Evolutionary conservation across 1,139 yeast genomes (phyloP).

Genomic region (Nakaseomyces sp.): DNA sequence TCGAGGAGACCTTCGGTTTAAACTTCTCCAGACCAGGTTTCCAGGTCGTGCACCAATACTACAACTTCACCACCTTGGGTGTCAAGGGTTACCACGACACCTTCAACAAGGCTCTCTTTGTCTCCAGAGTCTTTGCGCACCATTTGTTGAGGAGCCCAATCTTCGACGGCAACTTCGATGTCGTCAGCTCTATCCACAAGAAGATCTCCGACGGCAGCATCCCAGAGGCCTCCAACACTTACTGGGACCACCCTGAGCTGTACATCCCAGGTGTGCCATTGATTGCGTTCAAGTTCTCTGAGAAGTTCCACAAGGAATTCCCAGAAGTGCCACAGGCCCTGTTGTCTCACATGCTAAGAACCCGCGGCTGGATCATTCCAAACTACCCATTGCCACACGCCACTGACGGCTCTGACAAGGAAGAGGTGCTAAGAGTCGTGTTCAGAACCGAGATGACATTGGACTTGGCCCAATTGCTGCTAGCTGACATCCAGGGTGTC

Average conservation of each 20-base stretch:
- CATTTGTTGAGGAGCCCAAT: slow-evolving; percentile 37
- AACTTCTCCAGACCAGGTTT: slow-evolving; percentile 91
- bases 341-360: slow-evolving; percentile 62
- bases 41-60: slow-evolving; percentile 84
- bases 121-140: slow-evolving; percentile 25
- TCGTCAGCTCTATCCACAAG: slow-evolving; percentile 71
- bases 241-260: slow-evolving; percentile 19
- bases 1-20: slow-evolving; percentile 77
- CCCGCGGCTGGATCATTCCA: slow-evolving; percentile 82
- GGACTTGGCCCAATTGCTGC: slow-evolving; percentile 63
- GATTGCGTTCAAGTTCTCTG: slow-evolving; percentile 71
- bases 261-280: slow-evolving; percentile 81
- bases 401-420: slow-evolving; percentile 32
- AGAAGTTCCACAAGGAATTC: slow-evolving; percentile 46
- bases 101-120: slow-evolving; percentile 49
- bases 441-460: slow-evolving; percentile 65
- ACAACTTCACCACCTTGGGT: slow-evolving; percentile 65
- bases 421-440: slow-evolving; percentile 76
- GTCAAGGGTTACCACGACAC: slow-evolving; percentile 56
- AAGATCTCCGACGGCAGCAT: slow-evolving; percentile 24
- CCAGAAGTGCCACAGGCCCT: slow-evolving; percentile 84
- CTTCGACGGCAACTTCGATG: slow-evolving; percentile 57
- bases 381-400: slow-evolving; percentile 76
- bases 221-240: slow-evolving; percentile 17
- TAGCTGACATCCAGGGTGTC: slow-evolving; percentile 53